Evolutionary conservation across 108 stramenopile genomes (phyloP).

Genomic region (Epithemia pelagica): DNA sequence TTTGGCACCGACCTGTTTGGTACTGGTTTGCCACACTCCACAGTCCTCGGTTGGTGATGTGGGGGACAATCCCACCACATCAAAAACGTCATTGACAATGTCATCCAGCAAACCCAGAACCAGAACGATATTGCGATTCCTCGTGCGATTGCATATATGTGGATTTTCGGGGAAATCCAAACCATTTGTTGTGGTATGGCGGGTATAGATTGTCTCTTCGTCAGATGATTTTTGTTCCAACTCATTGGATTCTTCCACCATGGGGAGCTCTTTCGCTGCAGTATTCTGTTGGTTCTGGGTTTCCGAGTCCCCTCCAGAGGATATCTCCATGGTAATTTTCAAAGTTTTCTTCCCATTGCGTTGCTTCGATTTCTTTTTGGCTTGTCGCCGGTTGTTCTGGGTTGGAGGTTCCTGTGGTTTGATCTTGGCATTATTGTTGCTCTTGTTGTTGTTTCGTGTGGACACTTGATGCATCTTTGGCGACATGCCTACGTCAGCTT

Average conservation of each 20-base stretch:
- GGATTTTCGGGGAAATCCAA: constrained; percentile 24
- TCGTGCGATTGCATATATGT: constrained; percentile 13
- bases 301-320: background rate
- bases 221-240: background rate
- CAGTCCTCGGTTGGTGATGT: background rate
- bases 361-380: constrained; percentile 17
- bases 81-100: constrained; percentile 37
- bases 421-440: background rate
- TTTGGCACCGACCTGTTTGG: background rate
- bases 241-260: background rate
- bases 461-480: too few species aligned
- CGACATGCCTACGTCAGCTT: too few species aligned
- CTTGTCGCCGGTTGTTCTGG: background rate
- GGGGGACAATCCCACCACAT: constrained; percentile 37
- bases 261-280: background rate
- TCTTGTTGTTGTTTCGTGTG: background rate
- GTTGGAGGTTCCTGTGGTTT: background rate
- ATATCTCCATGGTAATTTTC: background rate
- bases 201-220: background rate
- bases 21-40: background rate
- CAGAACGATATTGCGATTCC: constrained; percentile 45
- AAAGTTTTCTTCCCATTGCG: constrained; percentile 19
- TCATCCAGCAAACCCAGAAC: constrained; percentile 44
- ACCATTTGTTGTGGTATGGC: background rate
- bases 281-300: background rate